Base-by-base conservation (phyloP, 805 yeast genomes). In the Wickerhamomyces bisporus region DNA sequence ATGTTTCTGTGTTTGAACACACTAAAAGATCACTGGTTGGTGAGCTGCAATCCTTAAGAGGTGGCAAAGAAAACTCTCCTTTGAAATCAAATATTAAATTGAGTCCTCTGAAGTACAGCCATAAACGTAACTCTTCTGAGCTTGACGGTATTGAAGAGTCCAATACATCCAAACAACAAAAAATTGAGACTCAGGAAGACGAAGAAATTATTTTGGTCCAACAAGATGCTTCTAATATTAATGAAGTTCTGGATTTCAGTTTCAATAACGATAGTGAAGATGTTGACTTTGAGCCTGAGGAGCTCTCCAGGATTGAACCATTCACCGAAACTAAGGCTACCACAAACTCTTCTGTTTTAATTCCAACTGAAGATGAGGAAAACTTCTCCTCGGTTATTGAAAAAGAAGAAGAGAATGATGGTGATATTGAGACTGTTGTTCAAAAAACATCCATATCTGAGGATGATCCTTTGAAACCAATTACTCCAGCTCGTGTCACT, bases 401-500 rank as follows among this genome's bases (percentile, higher is more conserved):
- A n/a, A 11, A 18, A 17, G 32, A 10, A 17, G 13, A 11, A 13
- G 32, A 17, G 8, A 18, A 17, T 8, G 17, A 5, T 16, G 30
- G 26, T 12, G 29, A 24, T 15, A 14, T 26, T 16, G 24, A 27
- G 30, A 32, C 9, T 17, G 13, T 18, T 15, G 11, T 30, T 29
- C 8, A 27, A 13, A 7, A 18, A 18, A 9, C 5, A 5, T 25
- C 21, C 25, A 12, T 8, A n/a, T 3, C 15, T 14, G 14, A 10
- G 14, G 21, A 13, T 9, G 30, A 9, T 34, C 29, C 19, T 7
- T 34, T n/a, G 18, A 19, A 20, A 16, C 30, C 32, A 4, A 19
- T 28, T 5, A 58, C 62, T 0, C 65, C 65, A 8, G 40, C 53
- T 6, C 49, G 63, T 12, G 36, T 51, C 5, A 57, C 64, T 7